Base-by-base conservation (phyloP, 2,329 filamentous ascomycete species). In the Simplicillium aogashimaense region DNA sequence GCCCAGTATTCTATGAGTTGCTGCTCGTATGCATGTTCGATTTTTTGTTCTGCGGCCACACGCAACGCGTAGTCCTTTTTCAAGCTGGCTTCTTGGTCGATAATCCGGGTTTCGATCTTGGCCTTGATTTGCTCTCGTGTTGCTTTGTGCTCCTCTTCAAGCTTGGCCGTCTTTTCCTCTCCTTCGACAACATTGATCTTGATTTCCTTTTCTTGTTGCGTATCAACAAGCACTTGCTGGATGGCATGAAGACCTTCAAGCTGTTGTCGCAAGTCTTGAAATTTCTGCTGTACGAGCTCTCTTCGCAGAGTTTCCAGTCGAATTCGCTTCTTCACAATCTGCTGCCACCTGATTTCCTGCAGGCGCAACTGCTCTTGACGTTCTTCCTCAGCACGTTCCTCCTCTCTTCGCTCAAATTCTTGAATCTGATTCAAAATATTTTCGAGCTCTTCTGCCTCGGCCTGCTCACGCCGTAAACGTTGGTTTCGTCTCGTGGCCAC, bases 361-460 rank as follows among this genome's bases (percentile, higher is more conserved):
- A 56, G 35, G 8, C 55, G 54, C 34, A 57, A 58, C 42, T 61
- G 59, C 39, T 66, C 63, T 30, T 60, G 56, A 2, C 59, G 58
- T 28, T 59, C 50, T 31, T 61, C 50, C 46, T 65, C 65, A 4
- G 57, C 60, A 43, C 63, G 64, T 35, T 55, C 56, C 1, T 61
- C 63, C 49, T 72, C 66, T 40, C 66, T 61, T 14, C 59, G 59
- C 55, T 74, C 66, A 41, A 68, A 66, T 37, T 69, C 68, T 35
- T 62, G 70, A 4, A 77, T 66, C 32, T 64, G 56, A 3, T 63
- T 53, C 2, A 76, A 48, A 5, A 66, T 64, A 16, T 64, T 58
- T 3, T 56, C 50, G 28, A 63, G 36, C 38, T 63, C 60, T 33
- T 56, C 54, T 4, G 54, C 53, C 14, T 63, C 65, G 34, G 41